Percentiles rank a stretch among this genome's conserved stretches.
These are phyloP conservation scores for Acarospora socialis DNA, from an alignment of 2,329 filamentous ascomycete genomes.

Conservation along the genomic window DNA sequence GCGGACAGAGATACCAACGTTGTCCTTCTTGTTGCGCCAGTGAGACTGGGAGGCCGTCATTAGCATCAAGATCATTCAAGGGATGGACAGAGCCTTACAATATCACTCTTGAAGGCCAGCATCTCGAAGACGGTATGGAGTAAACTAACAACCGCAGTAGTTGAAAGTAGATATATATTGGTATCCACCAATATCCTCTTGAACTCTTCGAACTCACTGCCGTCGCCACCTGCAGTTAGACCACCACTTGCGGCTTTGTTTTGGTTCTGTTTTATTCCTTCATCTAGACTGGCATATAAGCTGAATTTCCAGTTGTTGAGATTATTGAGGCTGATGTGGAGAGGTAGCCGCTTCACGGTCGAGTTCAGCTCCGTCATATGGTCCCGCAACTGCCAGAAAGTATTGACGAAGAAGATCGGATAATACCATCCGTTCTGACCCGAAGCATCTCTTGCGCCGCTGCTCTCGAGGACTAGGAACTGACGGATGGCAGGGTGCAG, in stretches of 20 bases:
- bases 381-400: conserved; percentile 86
- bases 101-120: conserved; percentile 93
- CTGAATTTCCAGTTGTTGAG: conserved; percentile 81
- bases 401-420: conserved; percentile 83
- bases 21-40: conserved; percentile 99
- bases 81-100: conserved; percentile 33
- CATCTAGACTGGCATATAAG: conserved; percentile 69
- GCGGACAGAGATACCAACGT: conserved; percentile 88
- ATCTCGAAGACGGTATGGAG: conserved; percentile 92
- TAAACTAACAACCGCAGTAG: conserved; percentile 72
- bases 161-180: conserved; percentile 75
- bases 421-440: conserved; percentile 91
- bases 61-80: neutral
- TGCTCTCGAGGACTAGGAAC: conserved; percentile 65
- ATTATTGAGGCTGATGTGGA: conserved; percentile 74
- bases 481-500: conserved; percentile 62
- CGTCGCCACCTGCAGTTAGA: conserved; percentile 67
- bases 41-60: conserved; percentile 41
- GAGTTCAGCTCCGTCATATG: conserved; percentile 90
- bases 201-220: conserved; percentile 89
- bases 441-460: conserved; percentile 64
- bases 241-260: conserved; percentile 63
- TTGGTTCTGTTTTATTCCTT: conserved; percentile 71
- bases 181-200: conserved; percentile 92
- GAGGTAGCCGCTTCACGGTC: conserved; percentile 65